Evolutionary conservation across 2,329 filamentous ascomycete species (phyloP).

Genomic region (Gnomoniopsis smithogilvyi): DNA sequence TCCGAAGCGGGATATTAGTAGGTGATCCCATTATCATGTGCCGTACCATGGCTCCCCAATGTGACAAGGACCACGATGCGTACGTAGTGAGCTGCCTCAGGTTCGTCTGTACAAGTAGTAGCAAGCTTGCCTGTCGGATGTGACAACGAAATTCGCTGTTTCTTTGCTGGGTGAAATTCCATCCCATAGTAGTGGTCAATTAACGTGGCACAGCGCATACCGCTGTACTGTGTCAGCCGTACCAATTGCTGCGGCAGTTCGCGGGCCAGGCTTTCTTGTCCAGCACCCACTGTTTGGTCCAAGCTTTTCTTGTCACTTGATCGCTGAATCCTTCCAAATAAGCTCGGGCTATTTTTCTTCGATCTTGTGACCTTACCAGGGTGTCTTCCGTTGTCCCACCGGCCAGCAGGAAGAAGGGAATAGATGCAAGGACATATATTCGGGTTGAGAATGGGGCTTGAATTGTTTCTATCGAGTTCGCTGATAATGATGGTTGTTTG

Average conservation of each 20-base stretch:
- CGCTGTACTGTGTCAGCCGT: neutral
- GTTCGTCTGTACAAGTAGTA: neutral
- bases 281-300: neutral
- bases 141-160: neutral
- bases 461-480: neutral
- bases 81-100: neutral
- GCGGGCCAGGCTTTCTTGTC: neutral
- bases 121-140: neutral
- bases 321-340: neutral
- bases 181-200: neutral
- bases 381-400: neutral
- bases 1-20: neutral
- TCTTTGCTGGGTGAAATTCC: neutral
- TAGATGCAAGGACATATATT: neutral
- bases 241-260: neutral
- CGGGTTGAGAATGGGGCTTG: neutral
- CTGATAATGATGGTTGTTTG: neutral
- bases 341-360: neutral
- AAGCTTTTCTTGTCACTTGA: neutral
- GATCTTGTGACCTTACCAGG: slow-evolving; percentile 1
- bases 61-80: slow-evolving; percentile 6
- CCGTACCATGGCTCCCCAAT: neutral
- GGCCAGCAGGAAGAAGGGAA: neutral
- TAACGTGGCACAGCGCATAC: neutral
- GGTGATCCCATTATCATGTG: neutral